phyloP scores from a whole-genome alignment of 2,329 filamentous ascomycete species.

The Pseudopithomyces maydicus region DNA sequence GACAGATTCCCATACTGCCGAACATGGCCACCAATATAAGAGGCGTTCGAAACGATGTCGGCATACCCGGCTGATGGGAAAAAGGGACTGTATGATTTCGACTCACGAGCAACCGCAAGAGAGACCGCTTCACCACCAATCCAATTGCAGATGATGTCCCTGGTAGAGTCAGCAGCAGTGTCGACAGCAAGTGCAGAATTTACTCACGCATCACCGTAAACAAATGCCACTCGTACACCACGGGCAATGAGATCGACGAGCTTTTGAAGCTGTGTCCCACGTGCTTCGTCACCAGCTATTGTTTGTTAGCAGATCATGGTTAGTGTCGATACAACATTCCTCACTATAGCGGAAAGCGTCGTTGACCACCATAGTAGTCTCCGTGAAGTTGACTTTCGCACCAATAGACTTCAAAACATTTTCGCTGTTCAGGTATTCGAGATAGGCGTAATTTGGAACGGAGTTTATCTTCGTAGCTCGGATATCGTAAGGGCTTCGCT shows the following conservation, averaged over 20 bases:
- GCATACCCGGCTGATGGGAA: conserved; percentile 74
- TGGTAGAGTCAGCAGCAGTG: not conserved
- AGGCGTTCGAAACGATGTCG: conserved; percentile 69
- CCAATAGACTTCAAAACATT: conserved; percentile 56
- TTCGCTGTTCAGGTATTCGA: conserved; percentile 57
- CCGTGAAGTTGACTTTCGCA: conserved; percentile 57
- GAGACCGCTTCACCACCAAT: conserved; percentile 76
- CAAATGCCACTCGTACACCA: conserved; percentile 64
- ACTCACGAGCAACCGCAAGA: conserved; percentile 54
- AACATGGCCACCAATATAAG: conserved; percentile 72
- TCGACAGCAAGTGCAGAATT: not conserved
- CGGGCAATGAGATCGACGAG: conserved; percentile 49
- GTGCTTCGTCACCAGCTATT: conserved; percentile 52
- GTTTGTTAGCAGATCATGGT: conserved; percentile 12
- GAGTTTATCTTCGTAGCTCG: conserved; percentile 42
- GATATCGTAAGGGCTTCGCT: conserved; percentile 53
- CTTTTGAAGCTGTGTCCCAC: conserved; percentile 47
- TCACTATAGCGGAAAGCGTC: conserved; percentile 44
- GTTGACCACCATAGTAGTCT: conserved; percentile 46
- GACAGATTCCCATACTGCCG: conserved; percentile 73
- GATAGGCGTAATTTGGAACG: conserved; percentile 50
- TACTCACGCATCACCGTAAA: conserved; percentile 65
- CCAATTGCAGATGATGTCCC: conserved; percentile 63
- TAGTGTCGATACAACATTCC: not conserved
- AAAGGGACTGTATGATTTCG: conserved; percentile 50